A percentile compares a stretch with the other conserved stretches of the same genome.
phyloP scores from a whole-genome alignment of 75 land plant species.

The Cupressus sempervirens region DNA sequence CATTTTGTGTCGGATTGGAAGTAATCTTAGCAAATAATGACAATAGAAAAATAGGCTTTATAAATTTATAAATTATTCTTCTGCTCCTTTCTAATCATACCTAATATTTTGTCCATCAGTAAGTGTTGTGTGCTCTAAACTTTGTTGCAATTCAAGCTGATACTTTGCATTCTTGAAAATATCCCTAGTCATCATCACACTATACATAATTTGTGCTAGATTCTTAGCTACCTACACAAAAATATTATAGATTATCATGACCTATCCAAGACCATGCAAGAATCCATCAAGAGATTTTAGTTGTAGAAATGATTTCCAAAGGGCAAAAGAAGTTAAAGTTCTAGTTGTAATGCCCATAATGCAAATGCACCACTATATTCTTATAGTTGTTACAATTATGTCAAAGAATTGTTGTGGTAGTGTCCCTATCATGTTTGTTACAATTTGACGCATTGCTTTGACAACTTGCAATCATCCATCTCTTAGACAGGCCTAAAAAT shows the following conservation, averaged over 20 bases:
- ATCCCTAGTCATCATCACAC: slow-evolving; percentile 97
- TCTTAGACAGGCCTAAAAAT: not conserved
- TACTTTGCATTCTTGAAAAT: slow-evolving; percentile 95
- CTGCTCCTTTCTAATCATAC: slow-evolving; percentile 14
- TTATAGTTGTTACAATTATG: slow-evolving; percentile 82
- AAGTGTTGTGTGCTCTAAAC: slow-evolving; percentile 77
- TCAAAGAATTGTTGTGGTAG: slow-evolving; percentile 98
- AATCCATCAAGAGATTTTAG: not conserved
- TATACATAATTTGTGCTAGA: slow-evolving; percentile 96
- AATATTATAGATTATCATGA: not conserved
- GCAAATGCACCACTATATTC: slow-evolving; percentile 8
- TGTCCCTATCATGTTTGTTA: slow-evolving; percentile 96
- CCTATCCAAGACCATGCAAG: not conserved
- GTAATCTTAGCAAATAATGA: not conserved
- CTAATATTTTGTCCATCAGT: slow-evolving; percentile 40
- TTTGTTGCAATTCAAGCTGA: slow-evolving; percentile 82
- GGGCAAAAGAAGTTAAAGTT: not conserved
- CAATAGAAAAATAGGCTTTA: not conserved
- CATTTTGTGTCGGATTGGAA: not conserved
- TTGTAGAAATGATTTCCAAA: not conserved
- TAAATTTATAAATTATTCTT: not conserved
- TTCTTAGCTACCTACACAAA: slow-evolving; percentile 85
- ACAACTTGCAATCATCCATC: slow-evolving; percentile 60
- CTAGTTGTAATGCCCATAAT: not conserved
- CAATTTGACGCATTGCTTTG: slow-evolving; percentile 98